Conservation (phyloP, 2,329 filamentous ascomycete genomes). For the Alternaria gansuensis region DNA sequence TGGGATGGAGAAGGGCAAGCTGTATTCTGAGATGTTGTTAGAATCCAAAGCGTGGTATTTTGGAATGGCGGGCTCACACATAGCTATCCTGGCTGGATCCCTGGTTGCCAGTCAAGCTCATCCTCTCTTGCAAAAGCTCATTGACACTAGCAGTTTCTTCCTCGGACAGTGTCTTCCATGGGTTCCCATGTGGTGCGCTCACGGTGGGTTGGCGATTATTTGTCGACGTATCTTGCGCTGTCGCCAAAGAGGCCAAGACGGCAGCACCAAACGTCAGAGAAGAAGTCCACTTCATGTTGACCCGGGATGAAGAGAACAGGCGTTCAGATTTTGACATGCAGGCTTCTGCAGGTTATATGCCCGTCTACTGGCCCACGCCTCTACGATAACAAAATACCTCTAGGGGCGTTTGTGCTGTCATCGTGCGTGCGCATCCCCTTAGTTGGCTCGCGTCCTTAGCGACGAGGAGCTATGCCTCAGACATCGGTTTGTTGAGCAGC, state of each 20-base stretch:
- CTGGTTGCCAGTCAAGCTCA: conserved; percentile 21
- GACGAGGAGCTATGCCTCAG: conserved; percentile 1
- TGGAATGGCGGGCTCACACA: conserved; percentile 16
- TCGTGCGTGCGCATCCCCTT: conserved; percentile 9
- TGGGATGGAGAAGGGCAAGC: conserved; percentile 27
- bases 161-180: conserved; percentile 24
- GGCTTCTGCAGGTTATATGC: conserved; percentile 11
- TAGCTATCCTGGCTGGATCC: conserved; percentile 27
- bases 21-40: conserved; percentile 18
- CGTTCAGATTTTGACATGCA: background rate
- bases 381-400: background rate
- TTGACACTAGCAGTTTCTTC: conserved; percentile 23
- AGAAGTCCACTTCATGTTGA: conserved; percentile 12
- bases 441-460: conserved; percentile 1
- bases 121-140: conserved; percentile 15
- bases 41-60: background rate
- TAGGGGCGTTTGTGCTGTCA: conserved; percentile 1
- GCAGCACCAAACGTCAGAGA: conserved; percentile 11
- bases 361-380: background rate
- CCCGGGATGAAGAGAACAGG: background rate
- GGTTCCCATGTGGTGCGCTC: conserved; percentile 22
- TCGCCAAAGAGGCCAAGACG: conserved; percentile 10
- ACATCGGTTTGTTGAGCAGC: conserved; percentile 2
- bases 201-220: conserved; percentile 18
- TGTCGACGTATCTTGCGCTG: conserved; percentile 14